These are phyloP conservation scores for Chloromonas sp. DNA, from an alignment of 163 green algal genomes.

Conservation along the genomic window DNA sequence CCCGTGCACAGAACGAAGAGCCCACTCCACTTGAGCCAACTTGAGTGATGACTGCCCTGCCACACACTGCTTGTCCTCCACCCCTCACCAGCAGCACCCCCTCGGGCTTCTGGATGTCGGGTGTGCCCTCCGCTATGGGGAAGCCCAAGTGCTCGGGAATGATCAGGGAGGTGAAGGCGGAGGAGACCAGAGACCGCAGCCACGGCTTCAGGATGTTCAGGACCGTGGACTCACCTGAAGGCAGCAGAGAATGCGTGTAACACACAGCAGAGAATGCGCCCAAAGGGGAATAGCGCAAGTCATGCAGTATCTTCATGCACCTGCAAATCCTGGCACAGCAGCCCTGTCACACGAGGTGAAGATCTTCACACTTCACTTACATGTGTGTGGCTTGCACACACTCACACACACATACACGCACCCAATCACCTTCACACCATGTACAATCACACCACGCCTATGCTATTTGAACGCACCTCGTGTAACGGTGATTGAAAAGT, in stretches of 20 bases:
- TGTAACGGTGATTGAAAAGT: no score
- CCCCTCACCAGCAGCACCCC: neutral
- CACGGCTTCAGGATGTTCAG: conserved; percentile 4
- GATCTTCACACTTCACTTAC: neutral
- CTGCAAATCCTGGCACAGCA: neutral
- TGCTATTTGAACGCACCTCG: no score
- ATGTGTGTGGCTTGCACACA: neutral
- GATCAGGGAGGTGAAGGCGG: neutral
- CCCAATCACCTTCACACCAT: no score
- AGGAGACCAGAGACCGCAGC: neutral
- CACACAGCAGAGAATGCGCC: neutral
- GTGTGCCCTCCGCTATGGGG: neutral
- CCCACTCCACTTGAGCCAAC: neutral
- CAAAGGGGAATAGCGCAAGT: neutral
- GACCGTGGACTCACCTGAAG: neutral
- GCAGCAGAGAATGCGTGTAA: neutral
- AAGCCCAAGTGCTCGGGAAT: conserved; percentile 1
- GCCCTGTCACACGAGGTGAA: neutral
- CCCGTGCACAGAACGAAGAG: neutral
- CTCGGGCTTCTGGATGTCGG: conserved; percentile 5
- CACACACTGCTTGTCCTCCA: neutral
- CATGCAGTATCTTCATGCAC: neutral
- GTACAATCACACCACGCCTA: no score
- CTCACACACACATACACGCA: no score
- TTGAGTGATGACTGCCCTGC: neutral